phyloP scores from a whole-genome alignment of 140 eudicot species.

The Ambrosia hybrid region DNA sequence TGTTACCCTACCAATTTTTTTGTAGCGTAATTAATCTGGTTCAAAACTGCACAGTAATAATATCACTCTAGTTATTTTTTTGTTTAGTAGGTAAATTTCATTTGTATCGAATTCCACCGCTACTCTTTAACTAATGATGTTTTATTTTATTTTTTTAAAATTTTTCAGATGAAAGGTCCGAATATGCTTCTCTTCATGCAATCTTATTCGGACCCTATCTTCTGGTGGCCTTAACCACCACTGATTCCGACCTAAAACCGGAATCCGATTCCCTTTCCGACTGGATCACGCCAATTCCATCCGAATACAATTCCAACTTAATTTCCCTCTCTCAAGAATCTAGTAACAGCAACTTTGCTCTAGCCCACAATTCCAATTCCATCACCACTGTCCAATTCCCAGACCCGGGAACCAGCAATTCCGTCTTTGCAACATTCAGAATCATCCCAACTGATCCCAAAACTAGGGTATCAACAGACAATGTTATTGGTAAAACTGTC shows the following conservation, averaged over 20 bases:
- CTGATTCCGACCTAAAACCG: conserved; percentile 55
- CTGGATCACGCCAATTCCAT: conserved; percentile 71
- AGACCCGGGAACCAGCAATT: conserved; percentile 53
- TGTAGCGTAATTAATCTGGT: too few relatives aligned
- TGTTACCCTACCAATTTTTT: too few relatives aligned
- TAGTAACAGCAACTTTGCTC: conserved; percentile 31
- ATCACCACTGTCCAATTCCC: conserved; percentile 47
- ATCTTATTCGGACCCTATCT: conserved; percentile 85
- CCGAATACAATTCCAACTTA: conserved; percentile 58
- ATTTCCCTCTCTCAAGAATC: conserved; percentile 62
- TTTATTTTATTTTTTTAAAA: too few relatives aligned
- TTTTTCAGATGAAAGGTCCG: conserved; percentile 66
- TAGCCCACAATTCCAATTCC: conserved; percentile 40
- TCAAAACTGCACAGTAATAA: too few relatives aligned
- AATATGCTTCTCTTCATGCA: conserved; percentile 65
- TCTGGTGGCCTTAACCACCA: conserved; percentile 60
- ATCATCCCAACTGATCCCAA: conserved; percentile 36
- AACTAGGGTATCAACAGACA: conserved; percentile 16
- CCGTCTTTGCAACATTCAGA: conserved; percentile 60
- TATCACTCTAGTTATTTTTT: too few relatives aligned
- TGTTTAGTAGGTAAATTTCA: too few relatives aligned
- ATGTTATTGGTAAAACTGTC: conserved; percentile 45
- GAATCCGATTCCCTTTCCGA: conserved; percentile 41
- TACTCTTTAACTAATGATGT: background rate
- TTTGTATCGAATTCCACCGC: too few relatives aligned